These are phyloP conservation scores for Globisporangium megalacanthum DNA, from an alignment of 352 stramenopile genomes.

Conservation along the genomic window DNA sequence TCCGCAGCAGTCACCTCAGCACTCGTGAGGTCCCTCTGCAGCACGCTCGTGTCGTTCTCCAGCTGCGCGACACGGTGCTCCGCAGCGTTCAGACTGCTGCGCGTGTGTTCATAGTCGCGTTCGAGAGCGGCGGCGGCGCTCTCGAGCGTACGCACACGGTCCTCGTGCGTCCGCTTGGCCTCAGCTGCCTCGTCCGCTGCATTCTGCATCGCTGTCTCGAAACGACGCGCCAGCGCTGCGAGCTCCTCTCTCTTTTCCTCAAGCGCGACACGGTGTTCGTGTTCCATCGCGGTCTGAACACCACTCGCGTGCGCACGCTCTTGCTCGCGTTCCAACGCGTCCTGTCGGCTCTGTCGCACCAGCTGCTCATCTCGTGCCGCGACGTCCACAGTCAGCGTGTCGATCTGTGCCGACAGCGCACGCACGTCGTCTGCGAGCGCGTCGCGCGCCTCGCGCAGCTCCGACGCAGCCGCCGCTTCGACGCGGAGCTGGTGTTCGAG, in stretches of 20 bases:
- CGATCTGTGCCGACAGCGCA: not conserved
- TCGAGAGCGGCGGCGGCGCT: no score
- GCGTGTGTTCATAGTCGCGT: not conserved
- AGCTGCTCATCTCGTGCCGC: not conserved
- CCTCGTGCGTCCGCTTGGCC: conserved; percentile 16
- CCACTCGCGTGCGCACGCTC: not conserved
- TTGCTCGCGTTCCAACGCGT: not conserved
- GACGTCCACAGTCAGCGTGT: not conserved
- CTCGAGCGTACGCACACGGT: conserved; percentile 9
- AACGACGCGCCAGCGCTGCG: conserved; percentile 3
- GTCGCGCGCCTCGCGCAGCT: conserved; percentile 1
- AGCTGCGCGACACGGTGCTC: conserved; percentile 13
- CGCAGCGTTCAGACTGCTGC: not conserved
- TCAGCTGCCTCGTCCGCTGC: conserved; percentile 13
- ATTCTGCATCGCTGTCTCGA: conserved; percentile 5
- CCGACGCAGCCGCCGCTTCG: not conserved
- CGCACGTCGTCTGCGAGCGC: conserved; percentile 6
- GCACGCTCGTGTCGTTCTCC: not conserved
- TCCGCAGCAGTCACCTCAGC: not conserved
- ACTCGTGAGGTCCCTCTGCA: not conserved
- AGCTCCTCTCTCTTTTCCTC: conserved; percentile 5
- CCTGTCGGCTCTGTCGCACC: not conserved
- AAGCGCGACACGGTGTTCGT: not conserved
- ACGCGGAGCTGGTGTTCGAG: conserved; percentile 1
- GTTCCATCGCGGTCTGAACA: not conserved